Base-by-base conservation (phyloP, 2,329 filamentous ascomycete genomes). In the Aquanectria penicillioides region DNA sequence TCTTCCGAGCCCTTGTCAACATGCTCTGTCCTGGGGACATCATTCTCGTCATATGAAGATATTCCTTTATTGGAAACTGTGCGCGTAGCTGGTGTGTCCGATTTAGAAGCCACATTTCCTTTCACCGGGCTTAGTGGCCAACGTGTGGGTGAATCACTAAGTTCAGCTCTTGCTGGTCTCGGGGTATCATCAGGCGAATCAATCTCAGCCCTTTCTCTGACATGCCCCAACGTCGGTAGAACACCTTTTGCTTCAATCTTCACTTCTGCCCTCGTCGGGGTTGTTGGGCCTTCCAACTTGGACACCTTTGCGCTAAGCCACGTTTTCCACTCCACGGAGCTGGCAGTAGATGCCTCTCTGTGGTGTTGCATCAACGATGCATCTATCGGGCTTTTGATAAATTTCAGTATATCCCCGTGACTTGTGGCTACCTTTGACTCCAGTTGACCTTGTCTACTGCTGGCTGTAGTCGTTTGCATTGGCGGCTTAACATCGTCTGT, bases 241-340 rank as follows among this genome's bases (percentile, higher is more conserved):
- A 43, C 20, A 10, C n/a, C n/a, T n/a, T n/a, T 56, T 34, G 0
- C 23, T 47, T 12, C 50, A 28, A 7, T 64, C 62, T 8, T 36
- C 46, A 22, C 31, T 33, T 4, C 56, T 61, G 7, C 43, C 20
- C 18, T 66, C 15, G 55, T 51, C 1, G 62, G 60, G 3, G 62
- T 59, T 3, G 52, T 38, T 5, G 69, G 56, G 1, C 55, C 62
- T 40, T 84, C 81, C 2, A 83, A 67, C 53, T 80, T 82, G 1
- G 80, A 80, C 8, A 83, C 77, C 36, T 85, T 81, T 3, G 81
- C 77, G 8, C 83, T 83, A 33, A 86, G 77, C 80, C 80, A 83
- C 0, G 74, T 79, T 69, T 85, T 85, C 84, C 83, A 86, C 56
- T 85, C 83, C 2, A 78, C 71, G 3, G 82, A 85, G 54, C 81